phyloP scores from a whole-genome alignment of 2,329 filamentous ascomycete species.

The Aspergillus neotritici region DNA sequence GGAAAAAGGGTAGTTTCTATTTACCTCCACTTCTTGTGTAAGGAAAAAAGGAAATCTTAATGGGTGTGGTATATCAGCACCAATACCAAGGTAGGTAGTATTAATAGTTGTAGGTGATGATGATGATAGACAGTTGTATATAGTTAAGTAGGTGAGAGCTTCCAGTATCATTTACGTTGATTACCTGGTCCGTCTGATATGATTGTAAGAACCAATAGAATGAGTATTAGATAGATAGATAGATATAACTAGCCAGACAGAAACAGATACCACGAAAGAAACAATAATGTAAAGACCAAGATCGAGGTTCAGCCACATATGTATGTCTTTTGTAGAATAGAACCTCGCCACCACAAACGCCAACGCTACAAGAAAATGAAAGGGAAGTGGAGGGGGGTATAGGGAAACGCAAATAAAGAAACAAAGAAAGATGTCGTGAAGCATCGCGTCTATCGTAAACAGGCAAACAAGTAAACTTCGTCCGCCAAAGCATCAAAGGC shows the following conservation, averaged over 20 bases:
- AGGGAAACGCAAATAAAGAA: neutral
- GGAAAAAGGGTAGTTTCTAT: too few species aligned
- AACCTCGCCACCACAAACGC: conserved; percentile 10
- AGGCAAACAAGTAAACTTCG: neutral
- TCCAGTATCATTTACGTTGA: neutral
- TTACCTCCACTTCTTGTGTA: too few species aligned
- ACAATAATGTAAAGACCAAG: neutral
- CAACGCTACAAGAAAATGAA: conserved; percentile 8
- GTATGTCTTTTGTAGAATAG: too few species aligned
- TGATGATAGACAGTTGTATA: too few species aligned
- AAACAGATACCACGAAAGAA: conserved; percentile 1
- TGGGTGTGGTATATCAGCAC: too few species aligned
- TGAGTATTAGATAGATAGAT: neutral
- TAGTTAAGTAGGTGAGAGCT: too few species aligned
- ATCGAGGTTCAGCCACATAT: neutral
- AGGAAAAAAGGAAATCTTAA: too few species aligned
- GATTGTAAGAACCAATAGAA: neutral
- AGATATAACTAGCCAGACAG: neutral
- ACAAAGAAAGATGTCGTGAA: neutral
- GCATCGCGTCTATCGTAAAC: neutral
- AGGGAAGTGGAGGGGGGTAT: conserved; percentile 8
- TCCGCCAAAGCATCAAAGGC: neutral
- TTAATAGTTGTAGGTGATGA: too few species aligned
- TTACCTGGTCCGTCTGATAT: too few species aligned
- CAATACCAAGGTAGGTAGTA: too few species aligned